Evolutionary conservation across 768 basidiomycete species (phyloP).

Genomic region (Mycena latifolia): DNA sequence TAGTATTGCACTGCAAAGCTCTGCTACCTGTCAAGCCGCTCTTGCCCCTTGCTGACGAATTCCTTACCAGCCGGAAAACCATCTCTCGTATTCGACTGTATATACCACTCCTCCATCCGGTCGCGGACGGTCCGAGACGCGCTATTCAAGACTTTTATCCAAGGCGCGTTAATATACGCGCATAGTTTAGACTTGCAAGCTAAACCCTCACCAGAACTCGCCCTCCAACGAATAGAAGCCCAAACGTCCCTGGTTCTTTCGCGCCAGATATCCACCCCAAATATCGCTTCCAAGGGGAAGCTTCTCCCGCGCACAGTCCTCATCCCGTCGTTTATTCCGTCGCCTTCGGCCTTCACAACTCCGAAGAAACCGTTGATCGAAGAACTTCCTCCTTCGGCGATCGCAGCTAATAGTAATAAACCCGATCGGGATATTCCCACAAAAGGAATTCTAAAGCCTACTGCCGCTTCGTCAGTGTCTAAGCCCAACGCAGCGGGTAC

Average conservation of each 20-base stretch:
- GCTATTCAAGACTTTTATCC: constrained; percentile 76
- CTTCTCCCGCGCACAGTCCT: constrained; percentile 67
- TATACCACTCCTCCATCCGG: constrained; percentile 72
- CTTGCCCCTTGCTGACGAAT: not conserved
- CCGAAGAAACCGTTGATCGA: constrained; percentile 60
- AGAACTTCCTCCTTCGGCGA: constrained; percentile 42
- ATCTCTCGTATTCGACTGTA: constrained; percentile 79
- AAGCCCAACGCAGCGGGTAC: constrained; percentile 21
- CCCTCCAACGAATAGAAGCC: constrained; percentile 74
- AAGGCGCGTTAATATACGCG: constrained; percentile 59
- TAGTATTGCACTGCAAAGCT: constrained; percentile 8
- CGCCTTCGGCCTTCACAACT: constrained; percentile 21
- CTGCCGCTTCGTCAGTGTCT: not conserved
- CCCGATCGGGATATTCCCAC: constrained; percentile 24
- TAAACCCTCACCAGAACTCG: constrained; percentile 64
- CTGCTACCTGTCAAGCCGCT: not conserved
- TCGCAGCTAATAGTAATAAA: constrained; percentile 5
- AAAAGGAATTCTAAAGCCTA: constrained; percentile 53
- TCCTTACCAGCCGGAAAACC: constrained; percentile 70
- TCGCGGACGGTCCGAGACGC: constrained; percentile 69
- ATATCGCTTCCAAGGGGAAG: constrained; percentile 83
- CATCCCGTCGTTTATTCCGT: constrained; percentile 58
- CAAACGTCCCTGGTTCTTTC: constrained; percentile 73
- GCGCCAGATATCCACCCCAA: constrained; percentile 77
- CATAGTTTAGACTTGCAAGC: constrained; percentile 15